Evolutionary conservation across 305 asterid genomes (phyloP).

Genomic region (Salvia sclarea): DNA sequence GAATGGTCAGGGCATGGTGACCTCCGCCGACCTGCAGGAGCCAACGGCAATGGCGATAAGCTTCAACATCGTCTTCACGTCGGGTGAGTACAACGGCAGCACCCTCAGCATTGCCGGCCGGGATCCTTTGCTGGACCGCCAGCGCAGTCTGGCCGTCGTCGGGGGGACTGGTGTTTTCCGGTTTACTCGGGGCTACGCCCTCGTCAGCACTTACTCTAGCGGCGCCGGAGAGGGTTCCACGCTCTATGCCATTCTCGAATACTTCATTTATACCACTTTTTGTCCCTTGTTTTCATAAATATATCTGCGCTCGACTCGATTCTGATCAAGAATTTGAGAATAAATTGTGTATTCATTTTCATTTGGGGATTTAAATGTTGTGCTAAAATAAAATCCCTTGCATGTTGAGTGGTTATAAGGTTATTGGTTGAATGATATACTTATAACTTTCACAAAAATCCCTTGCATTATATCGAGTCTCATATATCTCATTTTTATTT

Average conservation of each 20-base stretch:
- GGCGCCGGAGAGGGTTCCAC: neutral
- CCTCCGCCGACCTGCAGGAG: constrained; percentile 6
- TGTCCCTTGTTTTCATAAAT: neutral
- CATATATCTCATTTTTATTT: too few species aligned
- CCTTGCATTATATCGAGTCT: too few species aligned
- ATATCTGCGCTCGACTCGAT: too few species aligned
- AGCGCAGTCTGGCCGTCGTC: constrained; percentile 30
- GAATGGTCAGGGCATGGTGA: constrained; percentile 20
- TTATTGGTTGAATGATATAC: too few species aligned
- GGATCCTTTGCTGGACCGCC: neutral
- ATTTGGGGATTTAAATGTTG: neutral
- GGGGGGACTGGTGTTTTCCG: constrained; percentile 39
- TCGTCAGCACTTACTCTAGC: constrained; percentile 5
- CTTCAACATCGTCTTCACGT: constrained; percentile 8
- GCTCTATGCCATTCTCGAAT: constrained; percentile 17
- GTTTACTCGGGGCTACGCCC: constrained; percentile 30
- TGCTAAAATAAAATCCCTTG: neutral
- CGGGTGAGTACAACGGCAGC: constrained; percentile 22
- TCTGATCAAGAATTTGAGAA: neutral
- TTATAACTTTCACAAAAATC: too few species aligned
- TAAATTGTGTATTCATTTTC: neutral
- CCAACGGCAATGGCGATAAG: constrained; percentile 8
- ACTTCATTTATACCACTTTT: neutral
- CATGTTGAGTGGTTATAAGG: too few species aligned
- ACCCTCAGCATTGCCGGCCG: constrained; percentile 16